Base-by-base conservation (phyloP, 371 early-diverging fungal species). In the Scutellospora calospora region DNA sequence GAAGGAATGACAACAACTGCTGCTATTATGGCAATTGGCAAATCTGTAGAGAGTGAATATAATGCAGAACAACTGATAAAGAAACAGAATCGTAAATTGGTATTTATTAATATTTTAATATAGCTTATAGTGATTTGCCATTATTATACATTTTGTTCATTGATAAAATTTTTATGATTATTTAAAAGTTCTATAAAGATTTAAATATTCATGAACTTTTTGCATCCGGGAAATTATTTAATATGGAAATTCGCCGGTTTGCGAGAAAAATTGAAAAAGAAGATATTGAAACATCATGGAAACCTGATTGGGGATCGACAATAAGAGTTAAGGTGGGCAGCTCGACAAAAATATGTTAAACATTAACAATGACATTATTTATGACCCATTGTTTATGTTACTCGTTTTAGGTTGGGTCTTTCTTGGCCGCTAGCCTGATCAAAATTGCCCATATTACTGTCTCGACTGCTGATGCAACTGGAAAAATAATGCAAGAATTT, bases 21-120 rank as follows among this genome's bases (percentile, higher is more conserved):
- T 65, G 87, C 95, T 12, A 85, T 94, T 22, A 87, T 88, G 35
- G 85, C 85, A 59, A 91, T 98, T 22, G 97, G 96, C 51, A 91
- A 88, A 65, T 90, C 94, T 0, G 87, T 98, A 18, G 97, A 97
- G 81, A 88, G 88, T 81, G 98, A 98, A 83, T 92, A 95, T 83
- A 91, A 94, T 83, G 90, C 95, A 11, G 90, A 93, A 75, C 91
- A 93, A 73, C 87, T 97, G 83, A 90, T 92, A 51, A 89, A 90
- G 79, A 90, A 89, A 74, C 85, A 86, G 51, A 93, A 93, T 82
- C 83, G 89, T 57, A 90, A 90, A 18, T 77, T 90, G 80, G 84
- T 87, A 82, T 49, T 78, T 60, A 0, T 29, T n/a, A 80, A 82
- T 54, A 38, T 66, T 59, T 80, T 18, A n/a, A 18, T 33, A 49